Conservation (phyloP, 1,284 basidiomycete species). For the Ustilago cynodontis region DNA sequence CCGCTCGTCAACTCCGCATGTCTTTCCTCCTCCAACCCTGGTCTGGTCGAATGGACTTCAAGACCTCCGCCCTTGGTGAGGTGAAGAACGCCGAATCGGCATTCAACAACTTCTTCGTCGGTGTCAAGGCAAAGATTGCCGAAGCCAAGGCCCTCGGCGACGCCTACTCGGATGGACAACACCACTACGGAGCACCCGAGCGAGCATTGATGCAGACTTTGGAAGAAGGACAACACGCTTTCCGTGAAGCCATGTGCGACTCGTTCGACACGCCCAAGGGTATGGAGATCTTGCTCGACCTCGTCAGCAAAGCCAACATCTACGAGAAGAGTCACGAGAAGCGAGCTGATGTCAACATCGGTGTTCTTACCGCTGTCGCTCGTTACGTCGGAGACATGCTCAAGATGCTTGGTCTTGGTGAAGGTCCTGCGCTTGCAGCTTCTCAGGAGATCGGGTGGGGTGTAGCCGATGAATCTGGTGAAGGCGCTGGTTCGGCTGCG, state of each 20-base stretch:
- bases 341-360: conserved; percentile 76
- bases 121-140: conserved; percentile 80
- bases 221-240: conserved; percentile 80
- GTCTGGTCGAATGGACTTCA: conserved; percentile 95
- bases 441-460: conserved; percentile 66
- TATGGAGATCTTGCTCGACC: conserved; percentile 80
- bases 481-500: conserved; percentile 25
- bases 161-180: conserved; percentile 72
- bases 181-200: conserved; percentile 70
- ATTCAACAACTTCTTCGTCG: conserved; percentile 95
- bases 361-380: conserved; percentile 80
- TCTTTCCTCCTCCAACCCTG: conserved; percentile 92
- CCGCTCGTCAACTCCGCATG: conserved; percentile 90
- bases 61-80: conserved; percentile 85
- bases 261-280: conserved; percentile 96
- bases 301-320: conserved; percentile 88
- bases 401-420: conserved; percentile 92
- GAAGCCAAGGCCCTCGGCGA: conserved; percentile 65
- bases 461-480: conserved; percentile 37
- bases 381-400: conserved; percentile 91
- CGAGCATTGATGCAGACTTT: conserved; percentile 74
- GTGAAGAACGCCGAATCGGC: conserved; percentile 86
- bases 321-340: conserved; percentile 76
- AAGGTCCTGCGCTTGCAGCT: conserved; percentile 73
- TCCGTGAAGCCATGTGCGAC: conserved; percentile 92